Conservation (phyloP, 1,139 yeast genomes). For the Yamadazyma spencermartinsiae region DNA sequence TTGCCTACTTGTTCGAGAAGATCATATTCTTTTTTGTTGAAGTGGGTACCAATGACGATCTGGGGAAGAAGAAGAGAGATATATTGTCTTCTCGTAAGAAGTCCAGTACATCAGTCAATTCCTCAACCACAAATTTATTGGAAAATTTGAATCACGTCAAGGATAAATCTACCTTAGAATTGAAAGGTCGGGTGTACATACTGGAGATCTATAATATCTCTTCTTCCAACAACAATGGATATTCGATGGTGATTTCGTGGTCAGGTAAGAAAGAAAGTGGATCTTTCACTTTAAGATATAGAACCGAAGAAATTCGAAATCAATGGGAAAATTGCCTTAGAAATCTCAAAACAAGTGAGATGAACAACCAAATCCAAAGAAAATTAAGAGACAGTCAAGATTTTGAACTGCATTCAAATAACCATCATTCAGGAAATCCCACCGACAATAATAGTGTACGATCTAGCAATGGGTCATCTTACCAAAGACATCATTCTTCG, state of each 20-base stretch:
- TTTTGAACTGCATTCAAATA: constrained; percentile 26
- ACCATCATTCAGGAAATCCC: background rate
- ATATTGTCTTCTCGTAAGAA: constrained; percentile 46
- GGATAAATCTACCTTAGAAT: constrained; percentile 45
- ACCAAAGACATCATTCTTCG: constrained; percentile 45
- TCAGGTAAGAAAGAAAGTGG: constrained; percentile 77
- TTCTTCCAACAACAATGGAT: constrained; percentile 41
- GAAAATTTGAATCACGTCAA: constrained; percentile 36
- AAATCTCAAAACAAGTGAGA: constrained; percentile 41
- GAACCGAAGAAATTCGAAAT: constrained; percentile 66
- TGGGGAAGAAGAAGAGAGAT: constrained; percentile 35
- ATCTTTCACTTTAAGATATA: constrained; percentile 66
- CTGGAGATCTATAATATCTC: constrained; percentile 61
- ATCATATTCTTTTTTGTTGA: constrained; percentile 79
- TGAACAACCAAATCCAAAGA: constrained; percentile 41
- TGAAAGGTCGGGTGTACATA: constrained; percentile 70
- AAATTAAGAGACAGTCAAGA: constrained; percentile 42
- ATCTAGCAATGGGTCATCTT: constrained; percentile 31
- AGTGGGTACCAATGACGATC: constrained; percentile 26
- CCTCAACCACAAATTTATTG: constrained; percentile 39
- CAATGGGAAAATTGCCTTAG: constrained; percentile 71
- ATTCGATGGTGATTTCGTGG: constrained; percentile 72
- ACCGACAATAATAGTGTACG: constrained; percentile 22
- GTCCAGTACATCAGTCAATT: constrained; percentile 28
- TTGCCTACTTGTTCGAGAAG: constrained; percentile 84